Conservation (phyloP, 192 early-diverging fungal genomes). For the Coemansia sp. region DNA sequence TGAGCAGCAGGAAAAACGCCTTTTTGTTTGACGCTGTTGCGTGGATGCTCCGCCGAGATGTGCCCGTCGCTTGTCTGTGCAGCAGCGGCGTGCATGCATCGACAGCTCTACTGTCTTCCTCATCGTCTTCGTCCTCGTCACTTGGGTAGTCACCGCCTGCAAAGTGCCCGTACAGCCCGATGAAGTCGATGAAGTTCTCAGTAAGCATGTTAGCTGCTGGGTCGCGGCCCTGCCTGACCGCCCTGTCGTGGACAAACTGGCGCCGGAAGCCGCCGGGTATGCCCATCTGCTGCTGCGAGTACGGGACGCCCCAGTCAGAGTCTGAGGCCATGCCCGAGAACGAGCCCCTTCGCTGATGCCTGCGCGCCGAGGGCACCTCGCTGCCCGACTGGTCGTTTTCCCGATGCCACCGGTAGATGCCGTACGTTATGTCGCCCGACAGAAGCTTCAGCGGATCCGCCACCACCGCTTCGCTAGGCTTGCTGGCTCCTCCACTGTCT, state of each 20-base stretch:
- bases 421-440: constrained; percentile 75
- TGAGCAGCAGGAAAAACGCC: constrained; percentile 75
- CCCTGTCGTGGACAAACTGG: constrained; percentile 79
- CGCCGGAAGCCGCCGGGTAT: constrained; percentile 88
- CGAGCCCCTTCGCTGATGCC: constrained; percentile 24
- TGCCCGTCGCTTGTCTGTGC: neutral
- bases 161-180: constrained; percentile 90
- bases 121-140: constrained; percentile 51
- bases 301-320: constrained; percentile 42
- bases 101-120: neutral
- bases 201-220: constrained; percentile 68
- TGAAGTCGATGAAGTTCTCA: constrained; percentile 89
- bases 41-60: constrained; percentile 20
- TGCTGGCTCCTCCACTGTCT: constrained; percentile 3
- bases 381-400: constrained; percentile 46
- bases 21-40: constrained; percentile 64
- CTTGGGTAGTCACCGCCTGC: constrained; percentile 90
- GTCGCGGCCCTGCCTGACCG: constrained; percentile 60
- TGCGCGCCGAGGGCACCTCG: neutral
- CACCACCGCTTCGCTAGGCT: constrained; percentile 8
- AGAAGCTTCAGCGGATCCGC: constrained; percentile 59
- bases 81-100: constrained; percentile 10
- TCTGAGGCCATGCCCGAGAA: constrained; percentile 40
- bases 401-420: constrained; percentile 85
- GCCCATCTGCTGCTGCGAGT: constrained; percentile 51